Base-by-base conservation (phyloP, 495 filamentous ascomycete species). In the Sordaria brevicollis region DNA sequence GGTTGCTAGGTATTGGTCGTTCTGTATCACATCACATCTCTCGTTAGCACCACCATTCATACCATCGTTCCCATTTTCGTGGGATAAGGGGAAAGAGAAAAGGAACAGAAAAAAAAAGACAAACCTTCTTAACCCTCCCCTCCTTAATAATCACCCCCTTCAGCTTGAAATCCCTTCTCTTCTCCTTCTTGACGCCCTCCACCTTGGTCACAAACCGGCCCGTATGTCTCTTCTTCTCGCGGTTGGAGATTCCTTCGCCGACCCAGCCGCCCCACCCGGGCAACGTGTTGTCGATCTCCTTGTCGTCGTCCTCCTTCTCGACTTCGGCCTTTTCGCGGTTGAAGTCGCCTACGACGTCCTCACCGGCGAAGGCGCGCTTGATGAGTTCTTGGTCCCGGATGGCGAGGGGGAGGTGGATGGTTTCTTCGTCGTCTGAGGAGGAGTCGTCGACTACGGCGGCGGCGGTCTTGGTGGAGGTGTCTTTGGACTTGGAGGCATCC, bases 211-310 rank as follows among this genome's bases (percentile, higher is more conserved):
- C 73, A 74, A 90, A 85, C 33, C 86, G 85, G 1, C 83, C 82
- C 74, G 81, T 81, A 80, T 90, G 81, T 82, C 86, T 54, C 77
- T 81, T 79, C 83, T 88, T 83, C 84, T 88, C 81, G 84, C 83
- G 78, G 71, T 82, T 78, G 81, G 85, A 86, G 41, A 98, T 81
- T 6, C 94, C 95, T 35, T 89, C 88, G 65, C 95, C 95, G 10
- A 89, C 85, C 95, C 95, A 84, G 79, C 81, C 88, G 71, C 95
- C 95, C 95, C 95, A 99, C 67, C 95, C 95, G 2, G 93, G 92
- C 2, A 99, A 84, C 1, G 92, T 93, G 67, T 91, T 90, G 78
- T 96, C 93, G 25, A 93, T 80, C 35, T 92, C 84, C 79, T 97
- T 88, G 70, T 97, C 92, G 72, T 90, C 94, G 77, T 98, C 93